phyloP scores from a whole-genome alignment of 495 filamentous ascomycete species.

The Aspergillus haitiensis region DNA sequence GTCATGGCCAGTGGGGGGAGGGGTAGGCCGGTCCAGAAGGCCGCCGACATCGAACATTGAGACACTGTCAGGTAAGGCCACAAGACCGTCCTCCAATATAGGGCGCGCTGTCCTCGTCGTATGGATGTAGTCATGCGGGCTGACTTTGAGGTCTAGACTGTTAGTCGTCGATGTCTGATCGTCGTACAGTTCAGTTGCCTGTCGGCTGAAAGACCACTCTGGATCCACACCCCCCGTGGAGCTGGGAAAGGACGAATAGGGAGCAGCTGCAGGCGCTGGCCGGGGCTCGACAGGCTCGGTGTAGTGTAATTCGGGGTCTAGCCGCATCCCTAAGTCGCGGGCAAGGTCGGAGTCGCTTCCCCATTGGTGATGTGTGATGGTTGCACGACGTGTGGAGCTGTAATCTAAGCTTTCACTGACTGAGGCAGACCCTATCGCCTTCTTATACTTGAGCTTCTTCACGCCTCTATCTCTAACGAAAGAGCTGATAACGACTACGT shows the following conservation, averaged over 20 bases:
- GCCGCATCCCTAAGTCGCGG: conserved; percentile 65
- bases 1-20: conserved; percentile 19
- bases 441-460: conserved; percentile 74
- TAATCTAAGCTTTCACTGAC: conserved; percentile 54
- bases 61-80: conserved; percentile 35
- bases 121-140: conserved; percentile 40
- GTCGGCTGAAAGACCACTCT: conserved; percentile 35
- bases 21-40: conserved; percentile 48
- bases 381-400: conserved; percentile 49
- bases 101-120: conserved; percentile 31
- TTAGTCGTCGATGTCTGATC: conserved; percentile 31
- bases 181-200: conserved; percentile 26
- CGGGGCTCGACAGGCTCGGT: conserved; percentile 34
- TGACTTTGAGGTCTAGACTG: conserved; percentile 38
- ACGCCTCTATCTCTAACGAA: conserved; percentile 77
- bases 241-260: conserved; percentile 21
- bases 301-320: conserved; percentile 58
- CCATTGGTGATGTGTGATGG: conserved; percentile 63
- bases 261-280: conserved; percentile 40
- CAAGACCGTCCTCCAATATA: not conserved
- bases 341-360: conserved; percentile 82
- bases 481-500: conserved; percentile 75
- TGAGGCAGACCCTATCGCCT: conserved; percentile 51
- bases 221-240: conserved; percentile 33
- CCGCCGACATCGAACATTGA: conserved; percentile 71